phyloP scores from a whole-genome alignment of 306 rosid genomes.

The Mucuna pruriens region DNA sequence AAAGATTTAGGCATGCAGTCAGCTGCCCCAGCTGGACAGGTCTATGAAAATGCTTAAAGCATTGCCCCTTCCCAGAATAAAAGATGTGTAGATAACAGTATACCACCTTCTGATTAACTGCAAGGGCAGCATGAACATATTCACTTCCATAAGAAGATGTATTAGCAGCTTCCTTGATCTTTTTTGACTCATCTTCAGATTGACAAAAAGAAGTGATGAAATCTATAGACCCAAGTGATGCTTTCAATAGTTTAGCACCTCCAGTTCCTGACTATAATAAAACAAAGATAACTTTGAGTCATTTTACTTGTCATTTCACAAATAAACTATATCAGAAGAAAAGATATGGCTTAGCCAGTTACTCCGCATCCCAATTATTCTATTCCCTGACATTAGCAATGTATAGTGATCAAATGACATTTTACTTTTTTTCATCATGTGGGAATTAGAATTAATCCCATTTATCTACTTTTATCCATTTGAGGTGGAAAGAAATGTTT shows the following conservation, averaged over 20 bases:
- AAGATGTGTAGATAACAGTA: conserved; percentile 23
- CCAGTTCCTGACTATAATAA: conserved; percentile 69
- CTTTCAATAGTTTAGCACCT: conserved; percentile 65
- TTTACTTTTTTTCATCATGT: neutral
- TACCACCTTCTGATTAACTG: conserved; percentile 78
- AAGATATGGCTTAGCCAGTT: neutral
- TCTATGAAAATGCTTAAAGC: conserved; percentile 26
- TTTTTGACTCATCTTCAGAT: conserved; percentile 68
- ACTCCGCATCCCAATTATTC: neutral
- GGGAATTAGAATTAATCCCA: neutral
- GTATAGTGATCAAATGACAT: neutral
- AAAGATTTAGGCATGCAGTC: conserved; percentile 15
- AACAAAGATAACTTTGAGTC: conserved; percentile 47
- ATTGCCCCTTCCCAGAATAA: conserved; percentile 10
- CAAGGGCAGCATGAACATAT: conserved; percentile 96
- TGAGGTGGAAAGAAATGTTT: neutral
- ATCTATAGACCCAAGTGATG: conserved; percentile 96
- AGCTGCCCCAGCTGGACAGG: conserved; percentile 19
- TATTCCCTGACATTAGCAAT: neutral
- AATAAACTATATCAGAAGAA: conserved; percentile 14
- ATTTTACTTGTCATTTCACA: conserved; percentile 33
- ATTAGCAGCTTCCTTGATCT: conserved; percentile 84
- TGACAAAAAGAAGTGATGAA: conserved; percentile 84
- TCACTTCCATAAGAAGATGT: conserved; percentile 84
- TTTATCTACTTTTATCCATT: neutral